A percentile compares a stretch with the other conserved stretches of the same genome.
Conservation (phyloP, 1,284 basidiomycete genomes). For the Heliocybe sulcata region DNA sequence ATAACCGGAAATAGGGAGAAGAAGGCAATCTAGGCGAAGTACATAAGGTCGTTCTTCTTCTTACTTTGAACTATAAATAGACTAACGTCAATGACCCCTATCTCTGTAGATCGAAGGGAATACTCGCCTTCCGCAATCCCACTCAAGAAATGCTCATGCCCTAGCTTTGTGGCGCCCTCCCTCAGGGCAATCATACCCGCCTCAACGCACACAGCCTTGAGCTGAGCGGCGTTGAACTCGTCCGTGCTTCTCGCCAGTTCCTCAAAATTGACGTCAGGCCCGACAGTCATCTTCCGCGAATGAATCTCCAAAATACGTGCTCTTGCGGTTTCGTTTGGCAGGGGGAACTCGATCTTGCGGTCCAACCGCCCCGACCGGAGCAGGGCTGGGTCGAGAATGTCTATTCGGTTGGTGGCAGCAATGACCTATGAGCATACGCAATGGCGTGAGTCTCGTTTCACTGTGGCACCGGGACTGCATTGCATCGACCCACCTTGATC, state of each 20-base stretch:
- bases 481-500: slow-evolving; percentile 70
- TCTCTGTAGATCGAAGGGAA: slow-evolving; percentile 6
- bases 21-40: slow-evolving; percentile 62
- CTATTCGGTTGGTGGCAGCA: slow-evolving; percentile 97
- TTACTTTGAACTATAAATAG: slow-evolving; percentile 77
- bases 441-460: neutral
- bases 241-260: slow-evolving; percentile 72
- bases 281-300: slow-evolving; percentile 89
- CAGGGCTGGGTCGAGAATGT: slow-evolving; percentile 85
- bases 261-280: slow-evolving; percentile 69
- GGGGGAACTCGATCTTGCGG: slow-evolving; percentile 77
- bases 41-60: slow-evolving; percentile 94
- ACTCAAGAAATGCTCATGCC: slow-evolving; percentile 90
- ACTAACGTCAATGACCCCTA: slow-evolving; percentile 12
- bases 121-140: slow-evolving; percentile 84
- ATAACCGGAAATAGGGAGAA: neutral
- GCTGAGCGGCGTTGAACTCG: slow-evolving; percentile 70
- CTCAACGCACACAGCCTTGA: slow-evolving; percentile 94
- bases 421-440: slow-evolving; percentile 71
- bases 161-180: slow-evolving; percentile 87
- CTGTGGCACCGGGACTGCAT: too few relatives aligned
- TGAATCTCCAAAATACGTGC: slow-evolving; percentile 75
- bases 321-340: slow-evolving; percentile 70
- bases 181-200: slow-evolving; percentile 97
- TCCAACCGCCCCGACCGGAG: slow-evolving; percentile 73